A percentile compares a stretch with the other conserved stretches of the same genome.
Evolutionary conservation across 257 asterid species (phyloP).

Genomic region (Eucommia ulmoides): DNA sequence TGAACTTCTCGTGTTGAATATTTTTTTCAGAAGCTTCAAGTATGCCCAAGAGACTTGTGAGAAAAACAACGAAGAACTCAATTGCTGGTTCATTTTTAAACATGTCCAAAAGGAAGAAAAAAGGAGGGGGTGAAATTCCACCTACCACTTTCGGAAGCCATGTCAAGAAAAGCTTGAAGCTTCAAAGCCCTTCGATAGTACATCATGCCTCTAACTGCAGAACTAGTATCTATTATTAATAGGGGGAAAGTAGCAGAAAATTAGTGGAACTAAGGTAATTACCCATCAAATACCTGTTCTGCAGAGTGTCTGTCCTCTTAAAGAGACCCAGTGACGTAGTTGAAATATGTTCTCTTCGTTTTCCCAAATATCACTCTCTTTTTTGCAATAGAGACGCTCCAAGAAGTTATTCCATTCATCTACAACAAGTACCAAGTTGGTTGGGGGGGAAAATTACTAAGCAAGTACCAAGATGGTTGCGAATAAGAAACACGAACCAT

Average conservation of each 20-base stretch:
- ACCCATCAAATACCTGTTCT: constrained; percentile 55
- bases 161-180: constrained; percentile 98
- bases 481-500: no score
- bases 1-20: no score
- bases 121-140: not conserved
- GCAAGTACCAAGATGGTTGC: constrained; percentile 11
- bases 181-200: constrained; percentile 91
- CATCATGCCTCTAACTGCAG: constrained; percentile 99
- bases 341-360: constrained; percentile 81
- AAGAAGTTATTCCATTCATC: constrained; percentile 94
- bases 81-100: no score
- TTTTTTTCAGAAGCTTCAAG: no score
- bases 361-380: constrained; percentile 59
- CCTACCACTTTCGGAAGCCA: constrained; percentile 84
- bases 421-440: constrained; percentile 6
- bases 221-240: constrained; percentile 5
- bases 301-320: constrained; percentile 96
- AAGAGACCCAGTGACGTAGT: constrained; percentile 98
- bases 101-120: no score
- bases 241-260: not conserved
- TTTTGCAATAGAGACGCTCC: constrained; percentile 78
- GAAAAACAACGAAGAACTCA: no score
- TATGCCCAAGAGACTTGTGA: no score
- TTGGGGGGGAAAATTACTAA: no score
- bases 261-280: not conserved